Base-by-base conservation (phyloP, 352 stramenopile genomes). In the Pythium guiyangense region DNA sequence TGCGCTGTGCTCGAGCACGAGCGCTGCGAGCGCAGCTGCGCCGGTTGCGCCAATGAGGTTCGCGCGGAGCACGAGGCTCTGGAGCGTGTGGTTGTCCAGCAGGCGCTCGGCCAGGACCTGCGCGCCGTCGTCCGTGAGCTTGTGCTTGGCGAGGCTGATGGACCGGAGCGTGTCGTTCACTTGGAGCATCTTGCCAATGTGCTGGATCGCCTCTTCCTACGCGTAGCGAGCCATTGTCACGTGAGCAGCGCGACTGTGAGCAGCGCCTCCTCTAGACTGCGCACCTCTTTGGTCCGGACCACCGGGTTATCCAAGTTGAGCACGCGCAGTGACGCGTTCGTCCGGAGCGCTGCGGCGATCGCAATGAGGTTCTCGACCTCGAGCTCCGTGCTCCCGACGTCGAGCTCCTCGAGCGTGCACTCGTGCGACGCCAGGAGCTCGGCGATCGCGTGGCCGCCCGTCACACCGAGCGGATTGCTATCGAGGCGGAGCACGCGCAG, bases 151-250 rank as follows among this genome's bases (percentile, higher is more conserved):
- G 35, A 91, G 58, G 56, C 78, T 91, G 34, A 91, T 64, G 50
- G 53, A 56, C 26, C 60, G 69, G 46, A 91, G 69, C 39, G 73
- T 76, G 22, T 66, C 54, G 54, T 91, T 89, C n/a, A 85, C 74
- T 57, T 89, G 78, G 47, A 91, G 64, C 70, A 86, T 86, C 59
- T 88, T 89, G 44, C 76, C 81, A 15, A 91, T 63, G 48, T 89
- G 82, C 61, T 91, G 81, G 22, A 86, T 69, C 4, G 74, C 68
- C 26, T 89, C 81, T 57, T 90, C 79, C 58, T 72, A 11, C 39
- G 9, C 39, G 25, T 22, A 8, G 35, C 9, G 2, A 37, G 31
- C 4, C 29, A 34, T 9, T 34, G 29, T 34, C 29, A 8, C 43
- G 26, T 46, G 6, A 8, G 6, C 10, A 53, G 8, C 9, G 52